Evolutionary conservation across 768 basidiomycete genomes (phyloP).

Genomic region (Phallus indusiatus): DNA sequence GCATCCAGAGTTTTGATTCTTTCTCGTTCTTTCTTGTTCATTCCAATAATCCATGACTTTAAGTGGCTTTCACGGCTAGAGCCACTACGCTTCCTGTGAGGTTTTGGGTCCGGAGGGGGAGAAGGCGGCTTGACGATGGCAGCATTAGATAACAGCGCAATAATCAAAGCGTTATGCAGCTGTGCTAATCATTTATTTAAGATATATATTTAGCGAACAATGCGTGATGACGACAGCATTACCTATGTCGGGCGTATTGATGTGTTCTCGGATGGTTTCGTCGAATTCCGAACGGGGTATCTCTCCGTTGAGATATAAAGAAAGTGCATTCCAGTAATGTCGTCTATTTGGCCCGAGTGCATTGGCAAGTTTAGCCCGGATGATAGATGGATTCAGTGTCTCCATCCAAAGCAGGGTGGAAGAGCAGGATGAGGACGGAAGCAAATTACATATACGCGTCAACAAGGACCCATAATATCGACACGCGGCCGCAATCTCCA

Average conservation of each 20-base stretch:
- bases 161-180: constrained; percentile 75
- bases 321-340: constrained; percentile 54
- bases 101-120: constrained; percentile 57
- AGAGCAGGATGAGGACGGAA: neutral
- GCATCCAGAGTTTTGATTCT: constrained; percentile 45
- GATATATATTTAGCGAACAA: constrained; percentile 7
- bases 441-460: neutral
- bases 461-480: neutral
- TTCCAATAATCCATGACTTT: constrained; percentile 64
- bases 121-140: constrained; percentile 59
- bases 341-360: constrained; percentile 17
- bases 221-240: constrained; percentile 8
- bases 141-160: constrained; percentile 74
- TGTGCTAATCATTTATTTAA: constrained; percentile 39
- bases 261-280: constrained; percentile 49
- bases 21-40: constrained; percentile 69
- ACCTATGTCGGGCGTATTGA: constrained; percentile 52
- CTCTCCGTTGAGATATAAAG: constrained; percentile 55
- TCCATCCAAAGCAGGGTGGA: neutral
- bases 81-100: constrained; percentile 53
- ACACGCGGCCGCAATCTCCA: neutral
- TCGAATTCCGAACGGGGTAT: constrained; percentile 73
- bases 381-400: neutral
- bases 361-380: constrained; percentile 13
- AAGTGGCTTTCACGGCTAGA: constrained; percentile 53